phyloP scores from a whole-genome alignment of 202 grass and related monocot species.

The Schoenoplectus tabernaemontani region DNA sequence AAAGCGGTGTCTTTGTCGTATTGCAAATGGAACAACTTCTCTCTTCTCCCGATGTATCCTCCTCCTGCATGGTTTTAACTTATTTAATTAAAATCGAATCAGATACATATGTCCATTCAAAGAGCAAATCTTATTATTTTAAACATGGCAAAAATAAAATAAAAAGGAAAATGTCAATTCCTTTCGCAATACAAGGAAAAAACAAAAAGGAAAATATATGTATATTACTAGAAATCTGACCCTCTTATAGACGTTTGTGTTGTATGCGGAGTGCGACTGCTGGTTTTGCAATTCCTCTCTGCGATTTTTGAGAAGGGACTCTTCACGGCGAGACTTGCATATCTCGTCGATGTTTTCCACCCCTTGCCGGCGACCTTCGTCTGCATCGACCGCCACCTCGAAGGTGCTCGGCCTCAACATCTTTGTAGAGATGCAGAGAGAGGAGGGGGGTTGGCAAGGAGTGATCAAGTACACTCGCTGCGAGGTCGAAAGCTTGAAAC shows the following conservation, averaged over 20 bases:
- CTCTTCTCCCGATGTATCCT: slow-evolving; percentile 39
- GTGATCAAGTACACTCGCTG: not conserved
- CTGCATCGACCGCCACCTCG: slow-evolving; percentile 80
- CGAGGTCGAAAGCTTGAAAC: not conserved
- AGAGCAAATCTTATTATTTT: not conserved
- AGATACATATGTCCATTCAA: not conserved
- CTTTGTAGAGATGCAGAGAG: not conserved
- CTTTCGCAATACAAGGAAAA: not conserved
- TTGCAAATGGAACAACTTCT: slow-evolving; percentile 66
- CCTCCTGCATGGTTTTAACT: not conserved
- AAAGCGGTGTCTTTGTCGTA: slow-evolving; percentile 72
- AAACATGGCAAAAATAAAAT: not conserved
- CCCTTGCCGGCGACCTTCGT: slow-evolving; percentile 68
- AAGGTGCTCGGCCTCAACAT: slow-evolving; percentile 77
- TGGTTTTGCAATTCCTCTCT: slow-evolving; percentile 47
- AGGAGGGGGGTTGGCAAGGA: not conserved
- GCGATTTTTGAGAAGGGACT: slow-evolving; percentile 74
- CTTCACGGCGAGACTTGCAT: slow-evolving; percentile 69
- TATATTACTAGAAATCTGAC: slow-evolving; percentile 20
- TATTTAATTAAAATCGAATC: not conserved
- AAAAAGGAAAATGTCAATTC: too few relatives aligned
- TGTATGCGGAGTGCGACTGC: slow-evolving; percentile 25
- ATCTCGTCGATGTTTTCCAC: slow-evolving; percentile 79
- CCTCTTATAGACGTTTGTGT: slow-evolving; percentile 61
- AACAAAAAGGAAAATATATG: not conserved